A percentile compares a stretch with the other conserved stretches of the same genome.
Conservation (phyloP, 306 rosid species). For the Cucurbita argyrosperma region DNA sequence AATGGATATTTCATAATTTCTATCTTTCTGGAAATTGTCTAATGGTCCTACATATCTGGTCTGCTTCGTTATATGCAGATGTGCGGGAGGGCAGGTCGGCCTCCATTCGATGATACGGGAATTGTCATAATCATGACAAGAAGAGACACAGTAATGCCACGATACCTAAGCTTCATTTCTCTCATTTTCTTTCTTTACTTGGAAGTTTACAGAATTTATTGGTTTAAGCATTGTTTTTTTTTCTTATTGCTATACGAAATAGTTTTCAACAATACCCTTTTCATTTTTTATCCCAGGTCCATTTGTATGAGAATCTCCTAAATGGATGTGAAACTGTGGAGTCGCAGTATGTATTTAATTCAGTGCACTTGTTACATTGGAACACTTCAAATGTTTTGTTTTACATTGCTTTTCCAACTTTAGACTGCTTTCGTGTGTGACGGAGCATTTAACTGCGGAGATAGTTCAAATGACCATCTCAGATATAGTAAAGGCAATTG, state of each 20-base stretch:
- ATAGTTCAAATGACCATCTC: conserved; percentile 84
- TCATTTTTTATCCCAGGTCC: conserved; percentile 43
- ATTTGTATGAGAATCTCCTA: conserved; percentile 83
- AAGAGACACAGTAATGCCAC: conserved; percentile 64
- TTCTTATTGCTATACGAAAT: conserved; percentile 2
- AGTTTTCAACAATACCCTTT: neutral
- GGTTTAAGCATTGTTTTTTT: neutral
- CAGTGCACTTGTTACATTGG: neutral
- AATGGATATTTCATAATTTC: neutral
- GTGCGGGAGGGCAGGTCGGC: conserved; percentile 98
- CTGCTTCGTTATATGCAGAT: conserved; percentile 33
- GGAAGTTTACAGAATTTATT: neutral
- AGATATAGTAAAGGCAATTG: conserved; percentile 82
- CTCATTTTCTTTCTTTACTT: neutral
- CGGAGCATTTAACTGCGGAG: conserved; percentile 95
- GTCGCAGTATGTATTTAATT: conserved; percentile 57
- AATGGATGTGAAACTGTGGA: conserved; percentile 93
- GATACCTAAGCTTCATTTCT: neutral
- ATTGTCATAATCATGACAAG: conserved; percentile 96
- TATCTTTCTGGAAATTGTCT: neutral
- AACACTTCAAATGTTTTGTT: conserved; percentile 5
- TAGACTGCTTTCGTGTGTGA: conserved; percentile 76
- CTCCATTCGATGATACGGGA: conserved; percentile 97
- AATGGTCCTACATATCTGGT: neutral
- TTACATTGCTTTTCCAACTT: conserved; percentile 9